A percentile compares a stretch with the other conserved stretches of the same genome.
phyloP scores from a whole-genome alignment of 192 early-diverging fungal genomes.

The Coemansia sp. region DNA sequence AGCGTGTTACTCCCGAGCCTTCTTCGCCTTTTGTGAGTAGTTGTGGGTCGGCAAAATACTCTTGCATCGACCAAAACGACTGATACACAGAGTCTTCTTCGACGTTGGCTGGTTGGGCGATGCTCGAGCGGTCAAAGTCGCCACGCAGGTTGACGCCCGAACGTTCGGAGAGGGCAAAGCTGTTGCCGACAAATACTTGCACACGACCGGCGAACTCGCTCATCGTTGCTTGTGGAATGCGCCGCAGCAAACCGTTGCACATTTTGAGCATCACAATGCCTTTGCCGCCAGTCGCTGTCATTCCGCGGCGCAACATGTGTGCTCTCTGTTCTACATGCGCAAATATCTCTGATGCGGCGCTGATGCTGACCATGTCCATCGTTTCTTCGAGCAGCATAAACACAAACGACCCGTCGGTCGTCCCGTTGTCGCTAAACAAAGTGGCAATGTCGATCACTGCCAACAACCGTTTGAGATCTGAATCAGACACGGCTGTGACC shows the following conservation, averaged over 20 bases:
- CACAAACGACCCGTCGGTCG: conserved; percentile 25
- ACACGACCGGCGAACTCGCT: conserved; percentile 85
- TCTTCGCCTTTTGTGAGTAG: conserved; percentile 33
- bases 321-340: conserved; percentile 43
- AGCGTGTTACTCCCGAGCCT: not conserved
- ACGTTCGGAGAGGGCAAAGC: conserved; percentile 82
- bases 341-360: conserved; percentile 22
- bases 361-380: conserved; percentile 42
- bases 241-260: conserved; percentile 86
- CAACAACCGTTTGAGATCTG: conserved; percentile 1
- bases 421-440: conserved; percentile 23
- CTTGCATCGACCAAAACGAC: conserved; percentile 78
- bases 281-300: conserved; percentile 78
- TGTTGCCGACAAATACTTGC: conserved; percentile 80
- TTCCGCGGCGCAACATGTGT: conserved; percentile 50
- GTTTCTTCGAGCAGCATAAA: conserved; percentile 43
- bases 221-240: conserved; percentile 82
- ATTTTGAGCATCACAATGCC: conserved; percentile 76
- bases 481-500: not conserved
- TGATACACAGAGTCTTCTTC: conserved; percentile 55
- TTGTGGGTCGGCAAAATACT: conserved; percentile 71
- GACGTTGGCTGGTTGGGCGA: conserved; percentile 47
- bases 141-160: conserved; percentile 89
- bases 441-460: conserved; percentile 34
- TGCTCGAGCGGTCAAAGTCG: conserved; percentile 77